phyloP scores from a whole-genome alignment of 2,329 filamentous ascomycete species.

The Colletotrichum sp. region DNA sequence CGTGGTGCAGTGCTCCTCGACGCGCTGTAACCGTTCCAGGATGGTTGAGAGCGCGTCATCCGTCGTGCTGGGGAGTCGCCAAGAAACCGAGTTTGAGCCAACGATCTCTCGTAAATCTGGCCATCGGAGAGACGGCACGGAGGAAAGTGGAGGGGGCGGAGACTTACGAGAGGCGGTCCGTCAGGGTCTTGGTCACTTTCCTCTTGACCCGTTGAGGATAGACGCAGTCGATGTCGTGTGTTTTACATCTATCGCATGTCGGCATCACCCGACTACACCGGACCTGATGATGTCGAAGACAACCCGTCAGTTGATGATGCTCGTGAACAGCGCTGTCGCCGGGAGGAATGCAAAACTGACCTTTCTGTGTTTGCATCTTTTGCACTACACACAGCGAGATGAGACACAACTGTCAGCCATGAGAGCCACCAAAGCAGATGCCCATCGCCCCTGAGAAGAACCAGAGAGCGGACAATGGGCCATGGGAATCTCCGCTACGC shows the following conservation, averaged over 20 bases:
- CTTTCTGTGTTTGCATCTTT: conserved; percentile 11
- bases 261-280: conserved; percentile 35
- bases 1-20: conserved; percentile 27
- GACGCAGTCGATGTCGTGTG: conserved; percentile 28
- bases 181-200: conserved; percentile 23
- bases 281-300: conserved; percentile 19
- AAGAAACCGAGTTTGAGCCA: neutral
- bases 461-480: neutral
- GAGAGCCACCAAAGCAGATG: neutral
- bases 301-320: neutral
- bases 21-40: conserved; percentile 32
- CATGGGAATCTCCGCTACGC: neutral
- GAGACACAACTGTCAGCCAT: neutral
- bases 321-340: neutral
- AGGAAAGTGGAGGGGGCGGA: neutral
- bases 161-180: conserved; percentile 10
- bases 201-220: conserved; percentile 32
- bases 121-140: neutral
- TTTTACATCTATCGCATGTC: conserved; percentile 29
- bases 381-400: neutral
- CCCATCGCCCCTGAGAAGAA: neutral
- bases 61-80: neutral
- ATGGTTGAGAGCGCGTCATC: conserved; percentile 28
- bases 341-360: neutral
- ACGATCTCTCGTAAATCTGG: neutral